phyloP scores from a whole-genome alignment of 257 asterid genomes.

The Jasminum sambac region DNA sequence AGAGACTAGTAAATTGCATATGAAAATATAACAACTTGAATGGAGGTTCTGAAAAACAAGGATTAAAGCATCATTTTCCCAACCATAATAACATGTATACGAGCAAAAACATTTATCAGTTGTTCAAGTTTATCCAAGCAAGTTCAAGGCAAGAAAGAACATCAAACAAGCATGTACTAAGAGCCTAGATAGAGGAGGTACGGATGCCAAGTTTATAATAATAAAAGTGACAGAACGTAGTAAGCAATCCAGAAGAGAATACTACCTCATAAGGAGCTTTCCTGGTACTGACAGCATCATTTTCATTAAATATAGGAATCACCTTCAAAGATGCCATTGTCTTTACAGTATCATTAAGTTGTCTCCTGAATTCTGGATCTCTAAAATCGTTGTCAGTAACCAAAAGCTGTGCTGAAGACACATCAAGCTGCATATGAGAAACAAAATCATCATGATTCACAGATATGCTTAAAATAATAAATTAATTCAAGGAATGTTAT shows the following conservation, averaged over 20 bases:
- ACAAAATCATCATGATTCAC: constrained; percentile 12
- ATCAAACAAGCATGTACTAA: neutral
- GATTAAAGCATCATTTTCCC: neutral
- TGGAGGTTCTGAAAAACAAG: neutral
- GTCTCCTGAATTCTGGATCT: constrained; percentile 62
- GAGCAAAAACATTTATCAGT: neutral
- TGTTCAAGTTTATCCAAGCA: neutral
- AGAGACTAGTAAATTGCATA: neutral
- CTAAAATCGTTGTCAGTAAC: constrained; percentile 83
- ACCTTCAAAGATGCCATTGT: constrained; percentile 57
- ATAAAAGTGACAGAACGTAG: neutral
- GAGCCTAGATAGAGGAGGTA: neutral
- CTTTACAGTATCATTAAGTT: constrained; percentile 65
- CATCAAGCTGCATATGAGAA: constrained; percentile 55
- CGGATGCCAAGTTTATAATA: neutral
- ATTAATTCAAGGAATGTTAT: neutral
- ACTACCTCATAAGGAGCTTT: constrained; percentile 83
- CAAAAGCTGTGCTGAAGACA: constrained; percentile 78
- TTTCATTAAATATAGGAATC: constrained; percentile 79
- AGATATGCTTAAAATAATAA: constrained; percentile 7
- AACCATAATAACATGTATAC: neutral
- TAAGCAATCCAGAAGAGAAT: constrained; percentile 16
- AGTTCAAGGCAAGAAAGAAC: neutral
- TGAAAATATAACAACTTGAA: neutral
- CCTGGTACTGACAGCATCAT: constrained; percentile 78